Evolutionary conservation across 2,329 filamentous ascomycete species (phyloP).

Genomic region (Dothiorella sarmentorum): DNA sequence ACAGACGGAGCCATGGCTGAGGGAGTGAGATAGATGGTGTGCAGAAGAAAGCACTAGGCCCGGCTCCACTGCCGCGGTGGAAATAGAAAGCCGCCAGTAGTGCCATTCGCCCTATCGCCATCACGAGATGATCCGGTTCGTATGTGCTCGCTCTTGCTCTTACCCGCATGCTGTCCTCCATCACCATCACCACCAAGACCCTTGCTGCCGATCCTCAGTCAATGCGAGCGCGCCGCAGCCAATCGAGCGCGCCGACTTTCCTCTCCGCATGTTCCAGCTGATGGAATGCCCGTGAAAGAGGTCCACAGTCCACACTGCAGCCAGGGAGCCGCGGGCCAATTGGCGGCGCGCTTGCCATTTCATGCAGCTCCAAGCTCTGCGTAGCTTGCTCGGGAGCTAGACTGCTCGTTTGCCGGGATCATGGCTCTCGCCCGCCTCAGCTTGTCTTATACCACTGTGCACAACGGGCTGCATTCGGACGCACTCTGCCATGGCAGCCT

Average conservation of each 20-base stretch:
- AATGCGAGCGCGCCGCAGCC: neutral
- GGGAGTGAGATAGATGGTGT: constrained; percentile 7
- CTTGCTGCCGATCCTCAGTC: neutral
- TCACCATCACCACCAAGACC: neutral
- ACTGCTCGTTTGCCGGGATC: neutral
- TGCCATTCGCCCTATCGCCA: constrained; percentile 1
- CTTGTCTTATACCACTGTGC: neutral
- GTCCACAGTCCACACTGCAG: too few species aligned
- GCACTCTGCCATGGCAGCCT: neutral
- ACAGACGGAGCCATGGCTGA: constrained; percentile 12
- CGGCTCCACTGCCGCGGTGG: neutral
- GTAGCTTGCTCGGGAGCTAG: neutral
- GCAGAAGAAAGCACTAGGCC: constrained; percentile 9
- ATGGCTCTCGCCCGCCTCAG: neutral
- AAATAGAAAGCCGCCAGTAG: constrained; percentile 10
- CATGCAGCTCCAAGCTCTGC: neutral
- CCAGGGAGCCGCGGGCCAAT: neutral
- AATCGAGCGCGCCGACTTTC: neutral
- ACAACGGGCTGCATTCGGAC: neutral
- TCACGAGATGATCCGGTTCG: neutral
- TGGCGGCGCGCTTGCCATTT: neutral
- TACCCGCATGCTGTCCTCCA: neutral
- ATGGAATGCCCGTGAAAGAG: constrained; percentile 12
- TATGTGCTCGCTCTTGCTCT: neutral
- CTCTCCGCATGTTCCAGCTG: constrained; percentile 2